Evolutionary conservation across 331 rosid species (phyloP), one percentile per base, ranked within the genome.

Genomic region (Dryas integrifolia): DNA sequence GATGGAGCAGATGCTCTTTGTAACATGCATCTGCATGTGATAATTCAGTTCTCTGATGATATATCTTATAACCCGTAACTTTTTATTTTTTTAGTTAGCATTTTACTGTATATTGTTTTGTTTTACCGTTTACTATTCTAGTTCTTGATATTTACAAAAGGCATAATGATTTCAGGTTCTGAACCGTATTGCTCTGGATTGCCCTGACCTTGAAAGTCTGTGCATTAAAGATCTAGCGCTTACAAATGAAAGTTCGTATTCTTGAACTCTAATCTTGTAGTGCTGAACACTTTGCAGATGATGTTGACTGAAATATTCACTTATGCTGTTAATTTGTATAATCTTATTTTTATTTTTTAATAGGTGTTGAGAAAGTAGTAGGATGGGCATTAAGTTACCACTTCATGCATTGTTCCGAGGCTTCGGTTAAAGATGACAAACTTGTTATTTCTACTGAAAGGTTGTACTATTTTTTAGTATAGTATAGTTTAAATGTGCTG

Each of bases 301-400:
- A 60, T 47, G 35, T 67, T 64, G 73, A 7, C 73, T 75, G 67
- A n/a, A 18, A 65, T 76, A 24, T 38, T 44, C 63, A 52, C 69
- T 65, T 74, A 76, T 70, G 65, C 47, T 45, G 43, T 65, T 50
- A 41, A 35, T 15, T n/a, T n/a, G 6, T 18, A 55, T 15, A 46
- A 26, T 63, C 52, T 58, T 81, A 38, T 66, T 14, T 11, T 11
- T 55, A 59, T 58, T 9, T 44, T 7, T 70, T 53, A 14, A 45
- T 77, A 94, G 98, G 81, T 76, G 98, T 89, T 72, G 97, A 94
- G 79, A 94, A 89, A 83, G 74, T 85, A 49, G 81, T 86, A 15
- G 97, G 98, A 47, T 94, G 98, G 98, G 96, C 97, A 55, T 50
- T 94, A 81, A 91, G 96, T 81, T 55, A 84, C 70, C 92, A 89